These are phyloP conservation scores for Tulasnella sp. DNA, from an alignment of 768 basidiomycete genomes.

Conservation along the genomic window DNA sequence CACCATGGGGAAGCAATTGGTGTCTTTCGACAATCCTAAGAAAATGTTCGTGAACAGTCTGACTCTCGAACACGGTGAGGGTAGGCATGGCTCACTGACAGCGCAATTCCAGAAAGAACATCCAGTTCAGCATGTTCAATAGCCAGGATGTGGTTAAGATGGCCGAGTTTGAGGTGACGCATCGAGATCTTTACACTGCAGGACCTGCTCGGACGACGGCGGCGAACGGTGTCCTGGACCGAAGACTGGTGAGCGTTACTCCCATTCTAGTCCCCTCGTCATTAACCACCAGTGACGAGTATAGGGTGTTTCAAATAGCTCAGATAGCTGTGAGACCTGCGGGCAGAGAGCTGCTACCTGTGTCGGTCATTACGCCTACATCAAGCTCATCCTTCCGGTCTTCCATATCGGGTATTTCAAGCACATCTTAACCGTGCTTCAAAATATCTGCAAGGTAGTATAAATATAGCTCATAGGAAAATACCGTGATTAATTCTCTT, in stretches of 20 bases:
- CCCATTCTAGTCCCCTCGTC: background rate
- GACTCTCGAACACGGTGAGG: background rate
- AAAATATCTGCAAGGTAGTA: conserved; percentile 92
- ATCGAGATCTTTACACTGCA: conserved; percentile 84
- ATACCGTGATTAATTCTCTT: background rate
- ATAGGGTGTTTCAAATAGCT: conserved; percentile 72
- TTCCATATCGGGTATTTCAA: conserved; percentile 99
- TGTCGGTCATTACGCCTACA: conserved; percentile 98
- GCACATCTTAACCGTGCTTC: conserved; percentile 87
- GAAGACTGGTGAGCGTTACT: conserved; percentile 65
- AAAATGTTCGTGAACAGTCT: conserved; percentile 56
- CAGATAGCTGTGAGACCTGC: conserved; percentile 95
- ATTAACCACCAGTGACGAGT: background rate
- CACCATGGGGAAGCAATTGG: conserved; percentile 37
- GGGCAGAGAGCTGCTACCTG: conserved; percentile 88
- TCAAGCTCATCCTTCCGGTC: conserved; percentile 92
- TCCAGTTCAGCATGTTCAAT: conserved; percentile 92
- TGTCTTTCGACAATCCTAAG: conserved; percentile 74
- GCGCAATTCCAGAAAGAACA: conserved; percentile 64
- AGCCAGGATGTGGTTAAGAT: conserved; percentile 94
- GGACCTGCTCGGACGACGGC: conserved; percentile 73
- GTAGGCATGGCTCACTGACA: conserved; percentile 2
- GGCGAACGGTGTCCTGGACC: conserved; percentile 87
- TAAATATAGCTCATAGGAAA: background rate
- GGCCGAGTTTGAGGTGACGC: conserved; percentile 93